These are phyloP conservation scores for Kluyveromyces wickerhamii DNA, from an alignment of 805 yeast species.

Conservation along the genomic window DNA sequence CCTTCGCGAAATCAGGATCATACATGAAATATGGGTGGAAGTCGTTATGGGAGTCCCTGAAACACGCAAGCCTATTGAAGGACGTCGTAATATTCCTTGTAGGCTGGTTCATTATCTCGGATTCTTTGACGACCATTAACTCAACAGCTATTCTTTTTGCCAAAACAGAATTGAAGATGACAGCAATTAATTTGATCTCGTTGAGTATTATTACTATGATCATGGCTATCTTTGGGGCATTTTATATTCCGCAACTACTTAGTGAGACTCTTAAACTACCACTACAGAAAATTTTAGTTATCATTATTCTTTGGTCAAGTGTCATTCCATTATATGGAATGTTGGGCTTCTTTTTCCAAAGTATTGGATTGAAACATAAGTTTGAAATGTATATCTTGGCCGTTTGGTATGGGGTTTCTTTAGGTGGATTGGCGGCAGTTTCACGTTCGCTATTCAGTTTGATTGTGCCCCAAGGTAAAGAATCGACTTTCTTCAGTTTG, in stretches of 20 bases:
- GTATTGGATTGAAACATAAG: constrained; percentile 53
- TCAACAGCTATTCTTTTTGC: constrained; percentile 75
- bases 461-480: constrained; percentile 68
- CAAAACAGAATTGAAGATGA: constrained; percentile 60
- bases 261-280: constrained; percentile 31
- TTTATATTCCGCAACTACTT: constrained; percentile 41
- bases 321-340: constrained; percentile 67
- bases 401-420: constrained; percentile 64
- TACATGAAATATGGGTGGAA: constrained; percentile 55
- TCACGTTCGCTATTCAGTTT: constrained; percentile 61
- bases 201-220: constrained; percentile 60
- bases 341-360: constrained; percentile 49
- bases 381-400: constrained; percentile 64
- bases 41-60: constrained; percentile 46
- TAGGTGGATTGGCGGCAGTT: constrained; percentile 66
- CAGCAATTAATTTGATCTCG: constrained; percentile 53
- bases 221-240: constrained; percentile 63
- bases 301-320: constrained; percentile 52
- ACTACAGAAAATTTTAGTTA: constrained; percentile 42
- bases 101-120: constrained; percentile 74
- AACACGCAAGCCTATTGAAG: constrained; percentile 48
- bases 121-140: constrained; percentile 69
- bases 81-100: constrained; percentile 60
- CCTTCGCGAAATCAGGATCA: constrained; percentile 9
- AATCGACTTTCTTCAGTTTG: constrained; percentile 65